Conservation (phyloP, 768 basidiomycete genomes). For the Pisolithus albus region DNA sequence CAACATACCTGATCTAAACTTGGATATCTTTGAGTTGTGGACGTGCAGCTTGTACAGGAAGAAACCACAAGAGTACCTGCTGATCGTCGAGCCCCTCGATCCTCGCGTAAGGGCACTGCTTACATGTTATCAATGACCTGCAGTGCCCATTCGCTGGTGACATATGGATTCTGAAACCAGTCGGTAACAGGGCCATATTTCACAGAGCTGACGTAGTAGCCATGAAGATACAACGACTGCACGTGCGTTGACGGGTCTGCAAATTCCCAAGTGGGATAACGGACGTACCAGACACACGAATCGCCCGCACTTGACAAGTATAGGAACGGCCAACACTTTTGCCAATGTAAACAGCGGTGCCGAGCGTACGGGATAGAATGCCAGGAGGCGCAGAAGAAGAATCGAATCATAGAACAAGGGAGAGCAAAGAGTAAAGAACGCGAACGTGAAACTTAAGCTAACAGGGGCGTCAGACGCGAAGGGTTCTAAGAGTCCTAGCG, state of each 20-base stretch:
- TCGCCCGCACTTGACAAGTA: conserved; percentile 27
- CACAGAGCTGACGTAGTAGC: conserved; percentile 2
- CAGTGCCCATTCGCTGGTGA: background rate
- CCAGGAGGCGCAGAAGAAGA: conserved; percentile 31
- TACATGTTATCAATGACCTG: background rate
- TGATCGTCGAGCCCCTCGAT: background rate
- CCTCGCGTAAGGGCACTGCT: background rate
- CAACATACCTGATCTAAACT: background rate
- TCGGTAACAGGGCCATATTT: background rate
- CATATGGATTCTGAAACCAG: conserved; percentile 2
- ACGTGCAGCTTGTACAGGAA: conserved; percentile 19
- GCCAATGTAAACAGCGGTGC: conserved; percentile 11
- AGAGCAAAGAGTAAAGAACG: background rate
- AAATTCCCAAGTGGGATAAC: conserved; percentile 1
- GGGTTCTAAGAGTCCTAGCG: background rate
- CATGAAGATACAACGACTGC: conserved; percentile 3
- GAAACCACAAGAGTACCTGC: conserved; percentile 21
- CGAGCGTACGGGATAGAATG: conserved; percentile 26
- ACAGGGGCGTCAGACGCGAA: background rate
- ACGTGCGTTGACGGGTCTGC: background rate
- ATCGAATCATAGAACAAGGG: conserved; percentile 23
- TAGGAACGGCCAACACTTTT: conserved; percentile 22
- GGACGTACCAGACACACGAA: conserved; percentile 7
- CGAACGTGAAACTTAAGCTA: background rate
- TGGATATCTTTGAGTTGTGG: background rate